Conservation (phyloP, 1,284 basidiomycete genomes). For the Agaricales sp. region DNA sequence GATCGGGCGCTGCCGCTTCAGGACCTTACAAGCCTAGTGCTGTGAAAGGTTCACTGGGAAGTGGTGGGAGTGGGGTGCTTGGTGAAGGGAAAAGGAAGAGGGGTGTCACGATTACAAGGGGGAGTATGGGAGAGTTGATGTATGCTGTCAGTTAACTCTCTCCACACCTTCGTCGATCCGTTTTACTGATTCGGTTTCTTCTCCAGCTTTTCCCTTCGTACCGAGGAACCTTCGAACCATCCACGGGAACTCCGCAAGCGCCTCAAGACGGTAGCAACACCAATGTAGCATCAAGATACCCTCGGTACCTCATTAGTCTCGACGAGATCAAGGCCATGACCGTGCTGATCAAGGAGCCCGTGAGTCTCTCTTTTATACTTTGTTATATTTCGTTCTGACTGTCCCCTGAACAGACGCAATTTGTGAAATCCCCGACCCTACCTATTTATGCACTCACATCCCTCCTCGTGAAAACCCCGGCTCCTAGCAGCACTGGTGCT, state of each 20-base stretch:
- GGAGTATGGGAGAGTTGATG: slow-evolving; percentile 71
- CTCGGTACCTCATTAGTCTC: slow-evolving; percentile 50
- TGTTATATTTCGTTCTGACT: slow-evolving; percentile 6
- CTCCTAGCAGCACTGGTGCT: slow-evolving; percentile 10
- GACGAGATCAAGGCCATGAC: slow-evolving; percentile 51
- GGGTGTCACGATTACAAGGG: slow-evolving; percentile 71
- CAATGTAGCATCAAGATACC: slow-evolving; percentile 29
- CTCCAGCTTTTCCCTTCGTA: slow-evolving; percentile 67
- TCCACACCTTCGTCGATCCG: neutral
- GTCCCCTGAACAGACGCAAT: slow-evolving; percentile 48
- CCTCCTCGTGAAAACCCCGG: slow-evolving; percentile 64
- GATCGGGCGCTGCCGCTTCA: slow-evolving; percentile 32
- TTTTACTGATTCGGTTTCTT: slow-evolving; percentile 4
- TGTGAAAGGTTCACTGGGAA: slow-evolving; percentile 8
- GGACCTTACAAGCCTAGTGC: slow-evolving; percentile 10
- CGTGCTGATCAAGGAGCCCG: slow-evolving; percentile 63
- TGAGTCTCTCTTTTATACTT: slow-evolving; percentile 23
- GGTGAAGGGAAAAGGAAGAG: slow-evolving; percentile 65
- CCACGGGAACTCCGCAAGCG: slow-evolving; percentile 53
- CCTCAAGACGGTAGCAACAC: slow-evolving; percentile 42
- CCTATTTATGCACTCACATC: slow-evolving; percentile 69
- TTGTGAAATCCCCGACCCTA: slow-evolving; percentile 70
- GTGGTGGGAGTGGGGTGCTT: slow-evolving; percentile 46
- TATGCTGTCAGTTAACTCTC: slow-evolving; percentile 38
- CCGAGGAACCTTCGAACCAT: slow-evolving; percentile 62